A percentile compares a stretch with the other conserved stretches of the same genome.
Evolutionary conservation across 768 basidiomycete species (phyloP).

Genomic region (Boletus barrowsii): DNA sequence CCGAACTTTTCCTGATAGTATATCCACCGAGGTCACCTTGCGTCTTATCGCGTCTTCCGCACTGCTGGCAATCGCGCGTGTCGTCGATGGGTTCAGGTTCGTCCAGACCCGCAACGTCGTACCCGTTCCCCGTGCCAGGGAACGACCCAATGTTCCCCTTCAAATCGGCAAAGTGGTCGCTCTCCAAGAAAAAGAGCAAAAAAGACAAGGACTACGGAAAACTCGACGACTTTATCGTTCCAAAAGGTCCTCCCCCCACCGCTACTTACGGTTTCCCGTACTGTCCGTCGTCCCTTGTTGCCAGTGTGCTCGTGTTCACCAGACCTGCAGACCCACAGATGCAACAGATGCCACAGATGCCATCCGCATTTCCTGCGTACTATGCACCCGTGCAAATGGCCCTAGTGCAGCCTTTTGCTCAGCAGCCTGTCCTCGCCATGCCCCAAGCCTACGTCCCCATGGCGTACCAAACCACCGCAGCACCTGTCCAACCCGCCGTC

Average conservation of each 20-base stretch:
- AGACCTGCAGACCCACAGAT: constrained; percentile 23
- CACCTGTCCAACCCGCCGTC: constrained; percentile 13
- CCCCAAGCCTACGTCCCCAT: constrained; percentile 28
- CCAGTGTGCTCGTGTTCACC: constrained; percentile 12
- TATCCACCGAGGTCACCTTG: background rate
- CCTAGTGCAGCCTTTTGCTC: constrained; percentile 19
- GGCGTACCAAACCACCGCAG: constrained; percentile 13
- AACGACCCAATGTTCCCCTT: background rate
- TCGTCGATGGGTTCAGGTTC: constrained; percentile 22
- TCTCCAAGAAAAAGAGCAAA: constrained; percentile 17
- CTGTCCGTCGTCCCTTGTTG: constrained; percentile 16
- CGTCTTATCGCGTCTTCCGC: no score
- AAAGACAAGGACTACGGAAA: constrained; percentile 20
- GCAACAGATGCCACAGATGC: constrained; percentile 9
- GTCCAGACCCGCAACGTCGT: constrained; percentile 15
- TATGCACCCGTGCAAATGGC: constrained; percentile 29
- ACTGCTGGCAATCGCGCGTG: no score
- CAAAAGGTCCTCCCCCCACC: constrained; percentile 11
- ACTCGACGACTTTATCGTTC: constrained; percentile 14
- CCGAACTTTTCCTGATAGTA: background rate
- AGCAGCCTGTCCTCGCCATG: constrained; percentile 30
- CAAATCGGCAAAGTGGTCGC: constrained; percentile 18
- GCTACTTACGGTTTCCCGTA: constrained; percentile 20
- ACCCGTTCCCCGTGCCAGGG: constrained; percentile 18
- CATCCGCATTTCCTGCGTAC: constrained; percentile 24